Base-by-base conservation (phyloP, 2,329 filamentous ascomycete genomes). In the Nothopassalora personata region DNA sequence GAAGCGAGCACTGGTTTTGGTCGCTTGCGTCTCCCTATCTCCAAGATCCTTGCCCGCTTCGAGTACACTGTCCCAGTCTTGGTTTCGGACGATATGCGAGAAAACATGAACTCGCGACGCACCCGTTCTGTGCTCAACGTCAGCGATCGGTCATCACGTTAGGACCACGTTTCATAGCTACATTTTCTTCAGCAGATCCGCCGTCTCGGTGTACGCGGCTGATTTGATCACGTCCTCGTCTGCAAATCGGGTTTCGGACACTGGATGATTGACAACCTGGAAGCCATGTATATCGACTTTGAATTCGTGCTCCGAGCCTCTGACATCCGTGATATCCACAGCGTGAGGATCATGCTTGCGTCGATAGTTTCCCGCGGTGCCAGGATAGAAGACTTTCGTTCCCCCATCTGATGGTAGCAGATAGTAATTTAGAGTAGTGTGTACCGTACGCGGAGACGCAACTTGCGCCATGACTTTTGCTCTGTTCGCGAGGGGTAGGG, bases 241-340 rank as follows among this genome's bases (percentile, higher is more conserved):
- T 7, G 31, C 13, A 23, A 45, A 56, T 11, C 49, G 4, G 31
- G 53, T 11, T 15, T 30, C 15, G n/a, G 19, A 9, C 8, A 36
- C 28, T 28, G 48, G 31, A 19, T 36, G 33, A 4, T 52, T 43
- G 8, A 58, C 43, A 11, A 55, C 43, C 23, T 60, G 43, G 51
- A 58, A 60, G 33, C 59, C 54, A 28, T 60, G 49, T 13, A 18
- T 46, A 27, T 60, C 59, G 18, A 55, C 43, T 8, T 51, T 36
- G 36, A 58, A 54, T 7, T 19, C n/a, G 7, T 58, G 39, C n/a
- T 46, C 19, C 30, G 9, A 30, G 13, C 34, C 39, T 47, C 55
- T 45, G 34, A 60, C 30, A 28, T 60, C 55, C 34, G 45, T 34
- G 18, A 58, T 18, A 8, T 36, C 33, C 11, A 60, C 55, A 9